Evolutionary conservation across 2,329 filamentous ascomycete species (phyloP), one percentile per base, ranked within the genome.

Genomic region (Diaporthe ilicicola): DNA sequence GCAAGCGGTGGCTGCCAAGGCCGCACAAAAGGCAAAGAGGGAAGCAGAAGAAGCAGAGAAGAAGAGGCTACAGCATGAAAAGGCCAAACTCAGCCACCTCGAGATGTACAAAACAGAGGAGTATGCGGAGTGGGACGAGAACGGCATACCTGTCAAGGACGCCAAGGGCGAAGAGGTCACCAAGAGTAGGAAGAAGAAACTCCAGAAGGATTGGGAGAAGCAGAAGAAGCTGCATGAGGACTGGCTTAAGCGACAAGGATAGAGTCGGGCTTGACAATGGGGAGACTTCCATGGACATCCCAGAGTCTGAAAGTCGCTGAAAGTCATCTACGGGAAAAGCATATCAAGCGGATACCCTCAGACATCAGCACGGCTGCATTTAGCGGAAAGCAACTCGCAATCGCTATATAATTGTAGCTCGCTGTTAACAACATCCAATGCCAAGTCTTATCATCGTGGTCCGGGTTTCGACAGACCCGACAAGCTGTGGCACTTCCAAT

Each of bases 121-220:
- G 76, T 87, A 81, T 44, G 64, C 55, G 72, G 90, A 84, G 17
- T 93, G 91, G 90, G 90, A 93, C 76, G 87, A 85, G 1, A 88
- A 91, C 53, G 91, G 91, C 0, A 71, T 93, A 64, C 91, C 91
- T 17, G 87, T 84, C 0, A 87, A 85, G 76, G 89, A 92, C 76
- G 85, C 84, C 32, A 85, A 88, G 29, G 91, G 91, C 1, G 86
- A 87, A 73, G 89, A 91, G 75, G 80, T 93, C n/a, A 85, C 89
- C 12, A 93, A 93, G 82, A 89, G 85, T 69, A 85, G 84, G 76
- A 78, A 77, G 44, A 93, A 93, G 85, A 92, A 90, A 83, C 78
- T 93, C 73, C 86, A 82, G 78, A 93, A 93, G 82, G 89, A 91
- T 72, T 93, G 90, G 91, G 89, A 92, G 77, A 87, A 83, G 75